Base-by-base conservation (phyloP, 805 yeast genomes). In the Metschnikowia drakensbergensis region DNA sequence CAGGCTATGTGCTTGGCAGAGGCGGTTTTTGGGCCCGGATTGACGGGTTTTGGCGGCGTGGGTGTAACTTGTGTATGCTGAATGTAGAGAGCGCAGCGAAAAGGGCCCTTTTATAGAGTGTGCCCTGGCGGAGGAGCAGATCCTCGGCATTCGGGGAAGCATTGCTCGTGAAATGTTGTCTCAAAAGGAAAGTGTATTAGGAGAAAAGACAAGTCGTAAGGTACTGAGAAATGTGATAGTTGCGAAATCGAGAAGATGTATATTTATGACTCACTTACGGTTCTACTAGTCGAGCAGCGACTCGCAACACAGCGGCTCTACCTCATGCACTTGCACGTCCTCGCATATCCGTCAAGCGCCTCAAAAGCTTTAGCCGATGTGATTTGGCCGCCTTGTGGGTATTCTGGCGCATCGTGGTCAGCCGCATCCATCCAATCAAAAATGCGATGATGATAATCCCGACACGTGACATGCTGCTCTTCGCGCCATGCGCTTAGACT, bases 401-500 rank as follows among this genome's bases (percentile, higher is more conserved):
- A 9, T 17, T 26, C 13, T 38, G 40, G 31, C 30, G 22, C 23
- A 27, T 37, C 11, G 28, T 23, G 31, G 30, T 37, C 8, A 25
- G 30, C 30, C 29, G 25, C 32, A 28, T 28, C 27, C 42, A 27
- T 48, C 54, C 53, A 52, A 52, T 52, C 27, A 46, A 43, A 46
- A 9, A 36, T 47, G 54, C 53, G 53, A 43, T 49, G 54, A 36
- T 52, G 49, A 31, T 46, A 52, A 52, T 37, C 26, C 30, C n/a
- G 47, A 42, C 43, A 40, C 36, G 35, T 31, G 48, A 27, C 35
- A 11, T 6, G 28, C 42, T 11, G 34, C 42, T 39, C 26, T 17
- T 29, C 33, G 33, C 33, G 25, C 33, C 42, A 39, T 39, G 42
- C 33, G 33, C 40, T 38, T 38, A 17, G 25, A 38, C 27, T 17